Evolutionary conservation across 371 early-diverging fungal genomes (phyloP).

Genomic region (Mortierella sp.): DNA sequence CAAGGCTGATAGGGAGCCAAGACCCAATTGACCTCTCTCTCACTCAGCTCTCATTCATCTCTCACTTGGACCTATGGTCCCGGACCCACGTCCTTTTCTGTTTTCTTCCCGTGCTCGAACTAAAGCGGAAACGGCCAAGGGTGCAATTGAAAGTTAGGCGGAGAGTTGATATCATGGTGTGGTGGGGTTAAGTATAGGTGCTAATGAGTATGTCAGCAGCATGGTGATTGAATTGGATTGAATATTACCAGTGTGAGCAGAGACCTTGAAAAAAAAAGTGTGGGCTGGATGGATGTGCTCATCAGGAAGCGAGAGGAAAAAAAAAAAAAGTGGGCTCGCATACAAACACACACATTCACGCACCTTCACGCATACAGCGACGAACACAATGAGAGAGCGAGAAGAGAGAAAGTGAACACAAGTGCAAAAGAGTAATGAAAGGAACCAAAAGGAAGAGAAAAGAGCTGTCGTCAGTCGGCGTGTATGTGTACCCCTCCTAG

Average conservation of each 20-base stretch:
- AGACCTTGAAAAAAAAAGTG: background rate
- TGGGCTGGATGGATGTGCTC: constrained; percentile 1
- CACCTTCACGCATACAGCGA: background rate
- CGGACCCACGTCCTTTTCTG: background rate
- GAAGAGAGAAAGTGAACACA: background rate
- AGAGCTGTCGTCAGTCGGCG: background rate
- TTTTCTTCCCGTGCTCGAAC: constrained; percentile 4
- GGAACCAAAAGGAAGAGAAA: background rate
- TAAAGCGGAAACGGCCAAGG: background rate
- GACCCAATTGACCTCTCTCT: background rate
- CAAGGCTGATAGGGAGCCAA: background rate
- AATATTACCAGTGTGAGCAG: background rate
- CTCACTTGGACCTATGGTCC: background rate
- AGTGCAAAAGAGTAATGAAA: constrained; percentile 4
- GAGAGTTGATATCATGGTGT: background rate
- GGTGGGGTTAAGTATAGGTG: background rate
- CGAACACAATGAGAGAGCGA: too few species aligned
- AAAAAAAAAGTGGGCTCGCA: constrained; percentile 9
- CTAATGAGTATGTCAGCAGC: constrained; percentile 5
- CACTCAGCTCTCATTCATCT: too few species aligned
- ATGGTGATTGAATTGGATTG: background rate
- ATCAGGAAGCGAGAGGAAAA: background rate
- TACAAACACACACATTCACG: background rate
- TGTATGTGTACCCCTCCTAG: background rate
- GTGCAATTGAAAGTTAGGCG: background rate